Percentiles rank a stretch among this genome's conserved stretches.
These are phyloP conservation scores for Aspergillus arachidicola DNA, from an alignment of 2,329 filamentous ascomycete species.

Conservation along the genomic window DNA sequence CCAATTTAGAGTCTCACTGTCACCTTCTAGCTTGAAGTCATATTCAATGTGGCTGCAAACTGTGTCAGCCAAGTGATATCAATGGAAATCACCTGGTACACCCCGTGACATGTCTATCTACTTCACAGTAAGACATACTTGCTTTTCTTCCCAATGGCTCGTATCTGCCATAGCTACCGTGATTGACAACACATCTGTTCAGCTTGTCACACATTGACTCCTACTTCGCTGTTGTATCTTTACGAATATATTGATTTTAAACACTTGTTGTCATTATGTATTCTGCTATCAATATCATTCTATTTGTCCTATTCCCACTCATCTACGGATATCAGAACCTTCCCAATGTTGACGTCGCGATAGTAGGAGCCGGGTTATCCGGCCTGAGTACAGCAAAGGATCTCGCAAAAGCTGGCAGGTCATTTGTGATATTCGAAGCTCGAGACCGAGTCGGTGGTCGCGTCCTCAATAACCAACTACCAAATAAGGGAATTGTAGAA, in stretches of 20 bases:
- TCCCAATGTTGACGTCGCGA: conserved; percentile 8
- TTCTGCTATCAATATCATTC: background rate
- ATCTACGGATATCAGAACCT: too few species aligned
- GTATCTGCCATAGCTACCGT: background rate
- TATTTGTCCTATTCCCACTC: background rate
- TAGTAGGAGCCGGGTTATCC: conserved; percentile 9
- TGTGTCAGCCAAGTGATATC: background rate
- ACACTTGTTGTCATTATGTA: background rate
- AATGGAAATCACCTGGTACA: background rate
- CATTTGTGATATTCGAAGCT: conserved; percentile 20
- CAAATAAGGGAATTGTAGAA: conserved; percentile 23
- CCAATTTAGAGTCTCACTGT: background rate
- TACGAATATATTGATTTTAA: background rate
- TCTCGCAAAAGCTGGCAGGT: conserved; percentile 10
- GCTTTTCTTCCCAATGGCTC: background rate
- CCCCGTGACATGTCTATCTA: background rate
- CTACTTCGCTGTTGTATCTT: background rate
- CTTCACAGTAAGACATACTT: background rate
- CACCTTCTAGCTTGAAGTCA: too few species aligned
- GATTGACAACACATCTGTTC: background rate
- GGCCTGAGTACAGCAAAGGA: conserved; percentile 13
- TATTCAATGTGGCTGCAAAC: background rate
- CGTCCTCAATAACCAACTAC: conserved; percentile 15
- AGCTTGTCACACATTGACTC: background rate
- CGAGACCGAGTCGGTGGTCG: conserved; percentile 24